Conservation (phyloP, 768 basidiomycete genomes). For the Xanthoconium stramineum region DNA sequence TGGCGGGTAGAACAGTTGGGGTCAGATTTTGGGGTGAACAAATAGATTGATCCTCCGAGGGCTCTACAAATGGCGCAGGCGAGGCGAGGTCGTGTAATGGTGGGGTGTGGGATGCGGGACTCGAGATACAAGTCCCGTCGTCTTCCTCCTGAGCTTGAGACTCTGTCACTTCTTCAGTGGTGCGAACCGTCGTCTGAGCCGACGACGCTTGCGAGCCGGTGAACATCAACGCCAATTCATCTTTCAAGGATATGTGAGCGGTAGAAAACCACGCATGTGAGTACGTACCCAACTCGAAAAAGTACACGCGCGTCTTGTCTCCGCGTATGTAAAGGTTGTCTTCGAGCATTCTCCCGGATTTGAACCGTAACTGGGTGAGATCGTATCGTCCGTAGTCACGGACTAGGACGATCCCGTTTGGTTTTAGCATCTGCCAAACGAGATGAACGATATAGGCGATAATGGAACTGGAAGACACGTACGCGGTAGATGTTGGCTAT, state of each 20-base stretch:
- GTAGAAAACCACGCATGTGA: neutral
- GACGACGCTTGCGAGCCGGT: constrained; percentile 54
- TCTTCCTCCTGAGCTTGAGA: constrained; percentile 21
- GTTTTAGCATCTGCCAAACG: constrained; percentile 74
- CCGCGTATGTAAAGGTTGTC: constrained; percentile 96
- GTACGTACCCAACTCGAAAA: constrained; percentile 78
- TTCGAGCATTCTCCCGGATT: constrained; percentile 78
- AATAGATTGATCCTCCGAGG: neutral
- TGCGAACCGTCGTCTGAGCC: constrained; percentile 28
- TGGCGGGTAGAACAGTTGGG: neutral
- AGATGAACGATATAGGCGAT: neutral
- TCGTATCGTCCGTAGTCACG: constrained; percentile 96
- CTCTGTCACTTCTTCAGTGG: constrained; percentile 37
- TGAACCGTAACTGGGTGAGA: constrained; percentile 92
- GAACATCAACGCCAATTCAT: constrained; percentile 77
- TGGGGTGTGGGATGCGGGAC: constrained; percentile 3
- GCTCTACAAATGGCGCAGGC: neutral
- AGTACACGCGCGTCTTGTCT: constrained; percentile 96
- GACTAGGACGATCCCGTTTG: constrained; percentile 77
- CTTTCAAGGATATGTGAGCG: constrained; percentile 33
- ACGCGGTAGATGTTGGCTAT: constrained; percentile 78
- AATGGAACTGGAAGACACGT: constrained; percentile 10
- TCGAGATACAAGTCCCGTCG: neutral
- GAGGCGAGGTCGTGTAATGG: constrained; percentile 2
- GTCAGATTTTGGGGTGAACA: neutral